Conservation (phyloP, 2,329 filamentous ascomycete species). For the Aspergillus oerlinghausenensis region DNA sequence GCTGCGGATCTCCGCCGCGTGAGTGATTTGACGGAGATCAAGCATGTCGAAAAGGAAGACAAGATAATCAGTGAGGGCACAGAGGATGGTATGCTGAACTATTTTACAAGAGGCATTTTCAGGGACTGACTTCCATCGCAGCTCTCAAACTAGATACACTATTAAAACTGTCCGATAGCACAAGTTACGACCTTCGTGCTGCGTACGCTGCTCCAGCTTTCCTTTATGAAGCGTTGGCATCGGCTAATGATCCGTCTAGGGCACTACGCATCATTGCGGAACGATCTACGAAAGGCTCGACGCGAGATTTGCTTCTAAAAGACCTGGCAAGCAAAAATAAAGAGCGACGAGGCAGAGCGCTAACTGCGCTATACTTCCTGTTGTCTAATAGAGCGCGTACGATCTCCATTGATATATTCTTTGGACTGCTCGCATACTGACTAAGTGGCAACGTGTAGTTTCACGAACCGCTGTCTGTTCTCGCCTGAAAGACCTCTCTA, state of each 20-base stretch:
- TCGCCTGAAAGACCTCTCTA: slow-evolving; percentile 31
- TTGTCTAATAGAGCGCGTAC: slow-evolving; percentile 37
- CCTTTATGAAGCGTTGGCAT: slow-evolving; percentile 52
- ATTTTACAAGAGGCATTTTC: background rate
- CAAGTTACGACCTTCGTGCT: slow-evolving; percentile 68
- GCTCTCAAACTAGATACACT: slow-evolving; percentile 62
- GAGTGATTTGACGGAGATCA: slow-evolving; percentile 54
- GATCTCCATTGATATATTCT: slow-evolving; percentile 4
- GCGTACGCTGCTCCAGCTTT: slow-evolving; percentile 50
- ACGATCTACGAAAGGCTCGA: slow-evolving; percentile 38
- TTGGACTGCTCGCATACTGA: background rate
- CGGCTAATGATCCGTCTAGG: slow-evolving; percentile 18
- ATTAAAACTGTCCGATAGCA: slow-evolving; percentile 62
- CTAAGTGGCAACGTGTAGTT: slow-evolving; percentile 20
- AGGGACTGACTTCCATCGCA: slow-evolving; percentile 21
- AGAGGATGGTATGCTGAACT: slow-evolving; percentile 52
- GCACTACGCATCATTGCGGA: slow-evolving; percentile 45
- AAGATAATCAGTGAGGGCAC: slow-evolving; percentile 72
- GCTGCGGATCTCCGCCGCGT: slow-evolving; percentile 48
- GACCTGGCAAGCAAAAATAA: slow-evolving; percentile 39
- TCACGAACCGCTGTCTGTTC: slow-evolving; percentile 32
- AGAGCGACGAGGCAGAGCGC: slow-evolving; percentile 34
- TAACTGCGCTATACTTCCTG: slow-evolving; percentile 42
- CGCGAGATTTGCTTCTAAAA: slow-evolving; percentile 37
- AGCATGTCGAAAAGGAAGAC: slow-evolving; percentile 59